phyloP scores from a whole-genome alignment of 2,329 filamentous ascomycete species.

The Ceratocystis harringtonii region DNA sequence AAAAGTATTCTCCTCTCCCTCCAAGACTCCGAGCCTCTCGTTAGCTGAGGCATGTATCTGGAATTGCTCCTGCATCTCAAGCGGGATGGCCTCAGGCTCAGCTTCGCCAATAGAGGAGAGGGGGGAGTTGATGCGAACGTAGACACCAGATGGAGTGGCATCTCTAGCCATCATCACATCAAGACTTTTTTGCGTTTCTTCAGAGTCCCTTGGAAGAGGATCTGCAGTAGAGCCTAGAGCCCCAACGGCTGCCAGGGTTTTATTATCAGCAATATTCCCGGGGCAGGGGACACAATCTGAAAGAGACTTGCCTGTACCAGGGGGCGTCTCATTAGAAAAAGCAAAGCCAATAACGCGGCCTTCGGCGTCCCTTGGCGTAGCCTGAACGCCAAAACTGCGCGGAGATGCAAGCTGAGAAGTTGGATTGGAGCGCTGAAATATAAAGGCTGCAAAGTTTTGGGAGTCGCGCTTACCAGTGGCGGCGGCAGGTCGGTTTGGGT shows the following conservation, averaged over 20 bases:
- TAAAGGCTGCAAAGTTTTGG: slow-evolving; percentile 46
- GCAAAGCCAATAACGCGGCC: slow-evolving; percentile 45
- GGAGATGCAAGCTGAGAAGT: slow-evolving; percentile 38
- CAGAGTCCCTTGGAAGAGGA: not conserved
- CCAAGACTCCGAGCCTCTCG: slow-evolving; percentile 6
- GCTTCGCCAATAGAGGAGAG: slow-evolving; percentile 29
- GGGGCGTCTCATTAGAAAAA: slow-evolving; percentile 32
- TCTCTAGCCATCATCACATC: not conserved
- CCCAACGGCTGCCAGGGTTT: not conserved
- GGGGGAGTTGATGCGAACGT: slow-evolving; percentile 21
- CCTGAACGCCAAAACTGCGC: slow-evolving; percentile 30
- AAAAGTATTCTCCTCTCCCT: slow-evolving; percentile 54
- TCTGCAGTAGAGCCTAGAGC: not conserved
- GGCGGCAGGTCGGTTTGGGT: not conserved
- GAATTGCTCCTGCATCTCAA: slow-evolving; percentile 16
- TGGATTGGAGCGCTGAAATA: slow-evolving; percentile 40
- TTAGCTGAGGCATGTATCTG: slow-evolving; percentile 13
- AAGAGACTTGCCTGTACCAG: not conserved
- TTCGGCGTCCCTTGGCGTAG: slow-evolving; percentile 40
- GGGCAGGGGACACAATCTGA: slow-evolving; percentile 15
- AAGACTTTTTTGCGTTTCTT: not conserved
- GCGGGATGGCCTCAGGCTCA: slow-evolving; percentile 22
- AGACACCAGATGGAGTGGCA: slow-evolving; percentile 10
- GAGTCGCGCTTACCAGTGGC: slow-evolving; percentile 5
- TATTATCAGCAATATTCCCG: slow-evolving; percentile 1